Evolutionary conservation across 495 filamentous ascomycete genomes (phyloP).

Genomic region (Penicillium dipodomyicola): DNA sequence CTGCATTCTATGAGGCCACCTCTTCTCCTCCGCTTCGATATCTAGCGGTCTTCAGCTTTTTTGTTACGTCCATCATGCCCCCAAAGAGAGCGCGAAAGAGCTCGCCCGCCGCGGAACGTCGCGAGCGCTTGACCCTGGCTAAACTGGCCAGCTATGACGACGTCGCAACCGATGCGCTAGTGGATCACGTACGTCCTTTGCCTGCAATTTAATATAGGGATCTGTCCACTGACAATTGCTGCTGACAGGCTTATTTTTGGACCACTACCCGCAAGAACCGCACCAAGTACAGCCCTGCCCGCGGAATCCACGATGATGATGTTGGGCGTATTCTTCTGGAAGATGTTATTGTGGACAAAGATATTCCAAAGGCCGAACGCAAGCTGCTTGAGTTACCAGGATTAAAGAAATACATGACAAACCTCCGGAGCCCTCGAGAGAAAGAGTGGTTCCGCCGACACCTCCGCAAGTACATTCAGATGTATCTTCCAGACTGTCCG

Average conservation of each 20-base stretch:
- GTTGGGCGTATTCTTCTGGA: conserved; percentile 74
- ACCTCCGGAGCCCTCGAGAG: conserved; percentile 70
- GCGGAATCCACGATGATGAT: conserved; percentile 78
- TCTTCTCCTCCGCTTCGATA: conserved; percentile 2
- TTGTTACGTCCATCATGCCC: conserved; percentile 30
- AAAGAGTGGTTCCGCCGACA: conserved; percentile 85
- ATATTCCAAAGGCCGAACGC: conserved; percentile 64
- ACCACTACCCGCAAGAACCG: conserved; percentile 93
- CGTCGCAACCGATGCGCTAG: conserved; percentile 89
- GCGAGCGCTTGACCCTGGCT: conserved; percentile 73
- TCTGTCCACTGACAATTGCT: conserved; percentile 22
- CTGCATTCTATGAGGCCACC: conserved; percentile 9
- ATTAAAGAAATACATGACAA: conserved; percentile 65
- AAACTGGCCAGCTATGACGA: conserved; percentile 94
- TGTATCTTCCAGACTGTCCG: conserved; percentile 88
- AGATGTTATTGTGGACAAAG: conserved; percentile 71
- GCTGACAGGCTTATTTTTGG: conserved; percentile 83
- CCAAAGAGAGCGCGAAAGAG: conserved; percentile 45
- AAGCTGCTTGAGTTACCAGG: conserved; percentile 69
- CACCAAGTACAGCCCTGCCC: conserved; percentile 76
- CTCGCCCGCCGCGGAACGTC: conserved; percentile 48
- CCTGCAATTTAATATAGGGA: background rate
- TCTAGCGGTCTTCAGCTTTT: background rate
- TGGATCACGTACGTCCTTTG: conserved; percentile 76
- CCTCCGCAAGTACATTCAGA: conserved; percentile 84